A percentile compares a stretch with the other conserved stretches of the same genome.
phyloP scores from a whole-genome alignment of 2,329 filamentous ascomycete genomes.

The Plenodomus biglobosus region DNA sequence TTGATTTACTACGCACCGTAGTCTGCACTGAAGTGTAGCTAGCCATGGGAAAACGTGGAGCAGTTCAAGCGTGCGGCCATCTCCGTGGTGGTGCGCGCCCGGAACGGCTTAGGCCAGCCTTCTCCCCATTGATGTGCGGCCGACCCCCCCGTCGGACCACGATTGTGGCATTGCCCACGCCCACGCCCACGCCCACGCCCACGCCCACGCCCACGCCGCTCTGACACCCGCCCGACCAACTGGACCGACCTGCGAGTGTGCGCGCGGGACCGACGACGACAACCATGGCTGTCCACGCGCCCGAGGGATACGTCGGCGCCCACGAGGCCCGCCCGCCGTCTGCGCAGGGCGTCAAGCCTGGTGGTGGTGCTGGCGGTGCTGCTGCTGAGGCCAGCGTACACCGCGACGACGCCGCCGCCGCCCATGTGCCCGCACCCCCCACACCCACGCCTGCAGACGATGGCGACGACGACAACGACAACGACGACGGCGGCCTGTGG shows the following conservation, averaged over 20 bases:
- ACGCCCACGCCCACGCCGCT: too few species aligned
- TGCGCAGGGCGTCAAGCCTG: conserved; percentile 14
- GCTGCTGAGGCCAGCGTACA: conserved; percentile 2
- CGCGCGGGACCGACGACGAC: conserved; percentile 16
- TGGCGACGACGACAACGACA: conserved; percentile 19
- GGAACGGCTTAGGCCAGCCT: not conserved
- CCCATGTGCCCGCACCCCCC: too few species aligned
- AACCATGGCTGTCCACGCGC: conserved; percentile 31
- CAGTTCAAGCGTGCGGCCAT: not conserved
- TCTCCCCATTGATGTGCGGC: not conserved
- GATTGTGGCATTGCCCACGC: not conserved
- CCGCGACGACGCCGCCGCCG: conserved; percentile 20
- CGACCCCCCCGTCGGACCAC: not conserved
- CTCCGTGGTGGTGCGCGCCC: not conserved
- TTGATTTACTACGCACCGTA: too few species aligned
- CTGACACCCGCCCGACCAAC: not conserved
- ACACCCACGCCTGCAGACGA: conserved; percentile 14
- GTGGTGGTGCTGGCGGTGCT: conserved; percentile 16
- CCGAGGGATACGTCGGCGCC: conserved; percentile 31
- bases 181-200: too few species aligned
- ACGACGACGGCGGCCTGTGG: conserved; percentile 32
- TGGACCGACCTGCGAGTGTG: conserved; percentile 5
- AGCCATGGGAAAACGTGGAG: too few species aligned
- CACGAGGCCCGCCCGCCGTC: conserved; percentile 25
- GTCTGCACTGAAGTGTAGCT: too few species aligned